Conservation (phyloP, 2,329 filamentous ascomycete genomes). For the Xylariaceae sp. region DNA sequence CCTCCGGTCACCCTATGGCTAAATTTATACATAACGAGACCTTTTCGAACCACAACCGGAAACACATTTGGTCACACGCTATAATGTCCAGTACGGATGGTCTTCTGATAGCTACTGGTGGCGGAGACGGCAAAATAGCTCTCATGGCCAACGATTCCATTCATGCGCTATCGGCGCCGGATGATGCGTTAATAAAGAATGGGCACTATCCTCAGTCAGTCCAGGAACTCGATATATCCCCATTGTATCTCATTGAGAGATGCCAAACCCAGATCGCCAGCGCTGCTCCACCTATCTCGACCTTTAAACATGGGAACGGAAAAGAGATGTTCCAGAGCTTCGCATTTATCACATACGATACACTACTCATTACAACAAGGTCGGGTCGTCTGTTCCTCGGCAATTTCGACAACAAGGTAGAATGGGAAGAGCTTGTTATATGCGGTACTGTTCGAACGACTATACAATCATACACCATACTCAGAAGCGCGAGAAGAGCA, state of each 20-base stretch:
- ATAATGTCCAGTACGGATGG: slow-evolving; percentile 32
- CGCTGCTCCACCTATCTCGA: slow-evolving; percentile 3
- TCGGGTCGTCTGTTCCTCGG: slow-evolving; percentile 56
- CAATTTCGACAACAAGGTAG: slow-evolving; percentile 30
- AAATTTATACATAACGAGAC: slow-evolving; percentile 51
- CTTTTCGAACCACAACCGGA: slow-evolving; percentile 69
- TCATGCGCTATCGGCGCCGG: neutral
- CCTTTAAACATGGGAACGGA: slow-evolving; percentile 32
- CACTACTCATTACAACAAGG: slow-evolving; percentile 55
- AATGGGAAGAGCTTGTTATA: slow-evolving; percentile 43
- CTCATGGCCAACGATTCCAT: slow-evolving; percentile 35
- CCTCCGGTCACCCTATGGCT: slow-evolving; percentile 10
- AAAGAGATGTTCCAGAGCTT: slow-evolving; percentile 57
- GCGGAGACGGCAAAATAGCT: slow-evolving; percentile 71
- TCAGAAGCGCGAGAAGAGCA: slow-evolving; percentile 39
- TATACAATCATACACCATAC: slow-evolving; percentile 45
- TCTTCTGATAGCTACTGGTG: slow-evolving; percentile 64
- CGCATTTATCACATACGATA: slow-evolving; percentile 52
- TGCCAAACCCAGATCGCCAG: slow-evolving; percentile 5
- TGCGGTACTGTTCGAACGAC: slow-evolving; percentile 35
- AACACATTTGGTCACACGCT: slow-evolving; percentile 82
- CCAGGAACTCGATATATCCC: slow-evolving; percentile 20
- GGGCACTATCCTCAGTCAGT: slow-evolving; percentile 3
- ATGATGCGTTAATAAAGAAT: neutral
- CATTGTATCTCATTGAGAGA: slow-evolving; percentile 21